Evolutionary conservation across 108 stramenopile species (phyloP).

Genomic region (Skeletonema tropicum): DNA sequence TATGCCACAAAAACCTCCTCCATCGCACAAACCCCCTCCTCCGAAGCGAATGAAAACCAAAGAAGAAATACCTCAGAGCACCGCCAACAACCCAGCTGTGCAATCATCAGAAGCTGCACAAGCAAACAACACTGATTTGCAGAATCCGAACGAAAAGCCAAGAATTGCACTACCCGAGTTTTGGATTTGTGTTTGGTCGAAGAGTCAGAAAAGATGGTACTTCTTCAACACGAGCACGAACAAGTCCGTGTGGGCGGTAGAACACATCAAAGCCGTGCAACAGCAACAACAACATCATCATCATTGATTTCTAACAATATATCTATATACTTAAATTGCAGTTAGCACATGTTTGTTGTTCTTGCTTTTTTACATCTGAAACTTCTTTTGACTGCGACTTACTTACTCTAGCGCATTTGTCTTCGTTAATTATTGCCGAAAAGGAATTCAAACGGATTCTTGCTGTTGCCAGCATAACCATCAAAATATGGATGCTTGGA

Average conservation of each 20-base stretch:
- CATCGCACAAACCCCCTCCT: slow-evolving; percentile 25
- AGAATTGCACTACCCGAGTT: slow-evolving; percentile 67
- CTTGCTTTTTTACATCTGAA: neutral
- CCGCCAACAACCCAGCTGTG: slow-evolving; percentile 4
- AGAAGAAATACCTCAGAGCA: slow-evolving; percentile 2
- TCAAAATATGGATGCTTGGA: slow-evolving; percentile 83
- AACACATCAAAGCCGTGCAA: slow-evolving; percentile 15
- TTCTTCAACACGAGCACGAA: slow-evolving; percentile 78
- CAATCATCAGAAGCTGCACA: slow-evolving; percentile 7
- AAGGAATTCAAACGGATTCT: slow-evolving; percentile 44
- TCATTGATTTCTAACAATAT: neutral
- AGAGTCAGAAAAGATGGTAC: slow-evolving; percentile 82
- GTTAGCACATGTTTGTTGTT: neutral
- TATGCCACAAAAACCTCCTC: slow-evolving; percentile 25
- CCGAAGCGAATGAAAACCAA: slow-evolving; percentile 17
- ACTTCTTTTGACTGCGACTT: neutral
- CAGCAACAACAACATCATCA: neutral
- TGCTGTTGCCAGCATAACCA: slow-evolving; percentile 22
- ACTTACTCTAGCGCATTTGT: neutral
- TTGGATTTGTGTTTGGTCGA: slow-evolving; percentile 84
- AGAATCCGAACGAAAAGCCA: slow-evolving; percentile 67
- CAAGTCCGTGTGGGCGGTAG: slow-evolving; percentile 67
- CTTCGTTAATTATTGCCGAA: slow-evolving; percentile 9
- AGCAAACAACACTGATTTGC: slow-evolving; percentile 40
- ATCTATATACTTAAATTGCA: slow-evolving; percentile 5